Evolutionary conservation across 129 eudicot genomes (phyloP), one percentile per base, ranked within the genome.

Genomic region (Escallonia rubra): DNA sequence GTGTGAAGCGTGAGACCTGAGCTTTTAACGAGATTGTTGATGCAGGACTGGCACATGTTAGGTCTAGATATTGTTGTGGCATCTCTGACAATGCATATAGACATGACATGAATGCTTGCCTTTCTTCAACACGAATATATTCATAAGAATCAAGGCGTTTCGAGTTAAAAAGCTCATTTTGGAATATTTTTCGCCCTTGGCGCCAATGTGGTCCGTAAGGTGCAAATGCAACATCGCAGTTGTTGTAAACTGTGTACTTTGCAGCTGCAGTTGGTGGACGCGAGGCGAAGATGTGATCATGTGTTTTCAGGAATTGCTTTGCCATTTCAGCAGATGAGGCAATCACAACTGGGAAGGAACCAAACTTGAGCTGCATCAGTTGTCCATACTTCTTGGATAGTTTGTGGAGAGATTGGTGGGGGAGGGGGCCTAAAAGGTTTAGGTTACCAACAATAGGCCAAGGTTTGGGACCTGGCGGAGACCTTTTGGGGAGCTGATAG

Each of bases 391-490:
- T 67, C 41, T 67, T 7, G 71, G 71, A 67, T 7, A 67, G 39
- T 5, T 8, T 6, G 71, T 67, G 61, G 50, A 67, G n/a, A 8
- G 71, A 67, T 42, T 15, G 71, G 61, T 67, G 71, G 48, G 61
- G 71, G 5, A 48, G 23, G 10, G 44, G 41, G 6, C 70, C 70
- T 12, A 65, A 2, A 4, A 48, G 59, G 70, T 67, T 53, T n/a
- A 67, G 46, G 51, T 67, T 67, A 12, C 71, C 71, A 8, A 67
- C 54, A 11, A 67, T 53, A 2, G 71, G 71, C 71, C 71, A 67
- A 10, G 61, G 71, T 41, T 53, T 67, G 5, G 71, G 71, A 40
- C 71, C 71, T 41, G 71, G 71, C 7, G 71, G 71, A 40, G 11
- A 7, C 0, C 44, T 63, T 12, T 43, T 12, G 16, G 7, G 10